Evolutionary conservation across 129 eudicot genomes (phyloP).

Genomic region (Heracleum sosnowskyi): DNA sequence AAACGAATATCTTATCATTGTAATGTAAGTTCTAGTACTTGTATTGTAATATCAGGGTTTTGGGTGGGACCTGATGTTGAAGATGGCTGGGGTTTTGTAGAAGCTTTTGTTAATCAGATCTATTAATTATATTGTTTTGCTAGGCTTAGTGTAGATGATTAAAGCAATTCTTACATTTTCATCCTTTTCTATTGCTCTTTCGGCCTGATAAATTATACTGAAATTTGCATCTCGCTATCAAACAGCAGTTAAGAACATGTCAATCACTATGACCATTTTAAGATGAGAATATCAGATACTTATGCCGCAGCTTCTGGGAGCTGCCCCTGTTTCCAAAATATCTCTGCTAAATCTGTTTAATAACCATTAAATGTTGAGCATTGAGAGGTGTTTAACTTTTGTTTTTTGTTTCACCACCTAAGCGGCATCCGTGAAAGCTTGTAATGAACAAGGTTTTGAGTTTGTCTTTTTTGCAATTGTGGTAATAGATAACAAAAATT

Average conservation of each 20-base stretch:
- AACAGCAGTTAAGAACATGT: neutral
- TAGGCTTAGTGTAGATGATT: neutral
- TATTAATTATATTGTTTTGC: conserved; percentile 12
- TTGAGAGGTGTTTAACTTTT: neutral
- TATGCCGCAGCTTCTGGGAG: neutral
- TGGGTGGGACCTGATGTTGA: conserved; percentile 85
- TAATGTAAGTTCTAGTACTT: conserved; percentile 24
- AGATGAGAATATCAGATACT: neutral
- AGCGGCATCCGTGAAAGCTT: no score
- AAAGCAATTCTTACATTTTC: neutral
- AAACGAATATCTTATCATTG: conserved; percentile 17
- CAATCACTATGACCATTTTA: neutral
- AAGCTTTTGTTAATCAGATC: conserved; percentile 46
- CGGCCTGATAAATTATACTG: neutral
- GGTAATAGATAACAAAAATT: no score
- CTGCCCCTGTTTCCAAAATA: neutral
- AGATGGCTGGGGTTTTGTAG: conserved; percentile 86
- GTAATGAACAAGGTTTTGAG: no score
- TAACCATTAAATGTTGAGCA: neutral
- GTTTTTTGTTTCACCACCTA: no score
- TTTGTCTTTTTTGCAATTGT: no score
- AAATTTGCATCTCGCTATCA: neutral
- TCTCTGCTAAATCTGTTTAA: neutral
- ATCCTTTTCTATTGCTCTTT: neutral
- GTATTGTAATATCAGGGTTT: conserved; percentile 45